These are phyloP conservation scores for Myrmaecium sp. DNA, from an alignment of 2,329 filamentous ascomycete genomes.

Conservation along the genomic window DNA sequence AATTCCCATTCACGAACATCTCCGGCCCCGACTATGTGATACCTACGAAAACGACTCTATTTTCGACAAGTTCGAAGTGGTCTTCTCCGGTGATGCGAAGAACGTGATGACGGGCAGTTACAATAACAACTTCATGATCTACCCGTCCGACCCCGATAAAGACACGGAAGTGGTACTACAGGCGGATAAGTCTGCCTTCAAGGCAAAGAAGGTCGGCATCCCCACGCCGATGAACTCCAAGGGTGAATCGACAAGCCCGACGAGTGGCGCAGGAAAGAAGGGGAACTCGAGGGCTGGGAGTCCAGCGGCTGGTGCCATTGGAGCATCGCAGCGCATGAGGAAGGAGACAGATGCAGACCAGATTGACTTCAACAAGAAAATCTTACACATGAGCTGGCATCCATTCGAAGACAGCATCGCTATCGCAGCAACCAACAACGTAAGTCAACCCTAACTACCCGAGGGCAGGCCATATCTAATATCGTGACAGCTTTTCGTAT, in stretches of 20 bases:
- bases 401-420: constrained; percentile 98
- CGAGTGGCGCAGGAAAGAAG: constrained; percentile 65
- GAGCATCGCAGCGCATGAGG: constrained; percentile 83
- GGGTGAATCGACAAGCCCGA: constrained; percentile 47
- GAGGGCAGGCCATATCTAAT: constrained; percentile 3
- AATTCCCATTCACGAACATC: constrained; percentile 94
- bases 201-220: constrained; percentile 98
- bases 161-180: constrained; percentile 95
- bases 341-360: constrained; percentile 99
- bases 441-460: constrained; percentile 36
- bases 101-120: constrained; percentile 99
- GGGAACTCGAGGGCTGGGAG: constrained; percentile 74
- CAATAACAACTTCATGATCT: constrained; percentile 99
- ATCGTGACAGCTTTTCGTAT: constrained; percentile 35
- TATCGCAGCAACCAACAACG: constrained; percentile 98
- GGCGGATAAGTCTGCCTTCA: constrained; percentile 97
- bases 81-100: constrained; percentile 94
- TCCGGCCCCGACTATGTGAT: constrained; percentile 84
- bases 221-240: constrained; percentile 81
- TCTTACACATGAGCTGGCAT: constrained; percentile 99
- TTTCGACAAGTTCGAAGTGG: constrained; percentile 99
- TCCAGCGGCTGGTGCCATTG: constrained; percentile 52
- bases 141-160: constrained; percentile 87
- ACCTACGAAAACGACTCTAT: constrained; percentile 99
- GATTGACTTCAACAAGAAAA: constrained; percentile 99